phyloP scores from a whole-genome alignment of 192 early-diverging fungal species.

The Backusella psychrophila region DNA sequence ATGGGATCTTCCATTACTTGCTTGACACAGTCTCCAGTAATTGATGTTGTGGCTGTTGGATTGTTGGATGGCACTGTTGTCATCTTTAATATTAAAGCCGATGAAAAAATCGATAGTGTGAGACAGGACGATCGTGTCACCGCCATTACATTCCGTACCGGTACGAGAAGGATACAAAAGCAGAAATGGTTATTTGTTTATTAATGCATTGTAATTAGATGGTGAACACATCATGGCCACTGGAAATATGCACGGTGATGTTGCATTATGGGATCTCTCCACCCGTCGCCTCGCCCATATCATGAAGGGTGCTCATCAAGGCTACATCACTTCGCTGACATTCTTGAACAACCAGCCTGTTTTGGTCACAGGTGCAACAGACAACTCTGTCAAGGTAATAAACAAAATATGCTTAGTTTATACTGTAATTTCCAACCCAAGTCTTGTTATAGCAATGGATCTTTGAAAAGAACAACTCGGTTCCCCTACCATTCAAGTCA shows the following conservation, averaged over 20 bases:
- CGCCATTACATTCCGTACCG: conserved; percentile 86
- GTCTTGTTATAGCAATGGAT: conserved; percentile 74
- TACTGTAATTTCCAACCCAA: not conserved
- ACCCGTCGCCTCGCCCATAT: conserved; percentile 71
- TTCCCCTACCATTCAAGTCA: conserved; percentile 78
- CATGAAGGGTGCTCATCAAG: conserved; percentile 86
- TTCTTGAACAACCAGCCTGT: conserved; percentile 86
- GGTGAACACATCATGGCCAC: conserved; percentile 88
- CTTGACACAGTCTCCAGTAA: conserved; percentile 83
- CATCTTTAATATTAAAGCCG: conserved; percentile 83
- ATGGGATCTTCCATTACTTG: conserved; percentile 75
- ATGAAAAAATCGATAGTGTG: conserved; percentile 73
- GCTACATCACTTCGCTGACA: conserved; percentile 67
- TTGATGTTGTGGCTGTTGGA: conserved; percentile 94
- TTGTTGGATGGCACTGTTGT: conserved; percentile 83
- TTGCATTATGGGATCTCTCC: conserved; percentile 91
- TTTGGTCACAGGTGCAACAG: conserved; percentile 80
- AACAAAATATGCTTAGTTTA: not conserved
- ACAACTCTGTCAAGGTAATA: conserved; percentile 85
- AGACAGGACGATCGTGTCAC: conserved; percentile 90
- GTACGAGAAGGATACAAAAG: conserved; percentile 26
- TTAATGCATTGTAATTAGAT: conserved; percentile 44
- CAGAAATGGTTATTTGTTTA: not conserved
- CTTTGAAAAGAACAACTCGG: conserved; percentile 83
- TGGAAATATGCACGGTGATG: conserved; percentile 81